phyloP scores from a whole-genome alignment of 2,329 filamentous ascomycete species.

The Fusarium secorum region DNA sequence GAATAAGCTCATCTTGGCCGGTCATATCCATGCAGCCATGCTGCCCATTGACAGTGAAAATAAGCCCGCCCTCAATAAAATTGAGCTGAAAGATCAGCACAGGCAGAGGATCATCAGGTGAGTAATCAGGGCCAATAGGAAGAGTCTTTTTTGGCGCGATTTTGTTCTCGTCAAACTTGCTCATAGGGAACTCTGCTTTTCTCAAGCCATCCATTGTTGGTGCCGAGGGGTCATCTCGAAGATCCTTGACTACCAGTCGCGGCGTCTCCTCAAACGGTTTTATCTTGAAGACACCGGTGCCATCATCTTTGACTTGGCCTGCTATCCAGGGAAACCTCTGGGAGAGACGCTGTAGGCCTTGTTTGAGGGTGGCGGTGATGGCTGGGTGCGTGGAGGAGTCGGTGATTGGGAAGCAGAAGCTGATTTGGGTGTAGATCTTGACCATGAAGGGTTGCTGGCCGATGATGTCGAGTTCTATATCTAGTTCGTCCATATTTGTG shows the following conservation, averaged over 20 bases:
- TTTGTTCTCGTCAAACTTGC: constrained; percentile 56
- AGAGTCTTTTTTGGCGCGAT: constrained; percentile 54
- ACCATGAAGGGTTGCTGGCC: constrained; percentile 51
- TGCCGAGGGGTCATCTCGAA: constrained; percentile 46
- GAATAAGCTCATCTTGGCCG: constrained; percentile 56
- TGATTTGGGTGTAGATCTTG: constrained; percentile 57
- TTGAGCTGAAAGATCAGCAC: constrained; percentile 59
- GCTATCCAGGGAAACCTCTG: constrained; percentile 56
- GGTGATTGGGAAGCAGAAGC: constrained; percentile 49
- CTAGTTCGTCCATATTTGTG: background rate
- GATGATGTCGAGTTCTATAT: constrained; percentile 50
- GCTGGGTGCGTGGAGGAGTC: constrained; percentile 31
- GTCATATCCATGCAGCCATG: constrained; percentile 61
- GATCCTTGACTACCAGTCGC: constrained; percentile 53
- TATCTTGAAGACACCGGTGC: constrained; percentile 51
- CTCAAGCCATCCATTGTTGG: constrained; percentile 51
- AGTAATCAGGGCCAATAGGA: constrained; percentile 39
- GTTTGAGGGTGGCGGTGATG: constrained; percentile 44
- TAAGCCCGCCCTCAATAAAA: constrained; percentile 57
- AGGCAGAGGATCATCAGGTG: constrained; percentile 38
- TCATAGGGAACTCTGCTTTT: constrained; percentile 53
- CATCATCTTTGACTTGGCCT: constrained; percentile 49
- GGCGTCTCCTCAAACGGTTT: constrained; percentile 44
- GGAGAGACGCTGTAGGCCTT: constrained; percentile 51
- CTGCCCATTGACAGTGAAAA: constrained; percentile 58